Percentiles rank a stretch among this genome's conserved stretches.
Evolutionary conservation across 2,329 filamentous ascomycete genomes (phyloP).

Genomic region (Calonectria honghensis): DNA sequence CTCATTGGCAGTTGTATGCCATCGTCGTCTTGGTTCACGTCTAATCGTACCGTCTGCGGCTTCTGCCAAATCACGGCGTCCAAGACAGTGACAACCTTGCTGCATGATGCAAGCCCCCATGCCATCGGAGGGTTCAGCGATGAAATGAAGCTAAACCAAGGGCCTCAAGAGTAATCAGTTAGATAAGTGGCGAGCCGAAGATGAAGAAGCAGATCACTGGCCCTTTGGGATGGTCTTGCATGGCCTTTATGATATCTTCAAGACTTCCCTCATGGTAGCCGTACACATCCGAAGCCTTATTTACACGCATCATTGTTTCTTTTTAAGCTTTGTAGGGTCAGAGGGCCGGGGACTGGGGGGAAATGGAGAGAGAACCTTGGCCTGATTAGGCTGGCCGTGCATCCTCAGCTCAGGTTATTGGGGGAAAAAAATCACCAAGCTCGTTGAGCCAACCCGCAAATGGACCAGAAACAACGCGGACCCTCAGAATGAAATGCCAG

Average conservation of each 20-base stretch:
- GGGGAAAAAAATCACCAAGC: conserved; percentile 4
- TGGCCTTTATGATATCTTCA: not conserved
- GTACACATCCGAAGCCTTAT: conserved; percentile 3
- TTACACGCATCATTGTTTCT: conserved; percentile 5
- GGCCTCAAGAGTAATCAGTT: not conserved
- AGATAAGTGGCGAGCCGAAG: not conserved
- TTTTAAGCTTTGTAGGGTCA: conserved; percentile 12
- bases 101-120: conserved; percentile 22
- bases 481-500: conserved; percentile 28
- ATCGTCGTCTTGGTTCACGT: conserved; percentile 13
- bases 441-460: conserved; percentile 4
- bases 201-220: not conserved
- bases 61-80: conserved; percentile 11
- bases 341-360: not conserved
- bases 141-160: not conserved
- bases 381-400: conserved; percentile 38
- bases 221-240: not conserved
- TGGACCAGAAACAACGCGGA: not conserved
- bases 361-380: conserved; percentile 28
- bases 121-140: conserved; percentile 1
- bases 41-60: not conserved
- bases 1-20: not conserved
- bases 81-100: conserved; percentile 27
- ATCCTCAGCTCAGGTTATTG: conserved; percentile 27
- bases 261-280: not conserved